Conservation (phyloP, 805 yeast species). For the Nadsonia fulvescens region DNA sequence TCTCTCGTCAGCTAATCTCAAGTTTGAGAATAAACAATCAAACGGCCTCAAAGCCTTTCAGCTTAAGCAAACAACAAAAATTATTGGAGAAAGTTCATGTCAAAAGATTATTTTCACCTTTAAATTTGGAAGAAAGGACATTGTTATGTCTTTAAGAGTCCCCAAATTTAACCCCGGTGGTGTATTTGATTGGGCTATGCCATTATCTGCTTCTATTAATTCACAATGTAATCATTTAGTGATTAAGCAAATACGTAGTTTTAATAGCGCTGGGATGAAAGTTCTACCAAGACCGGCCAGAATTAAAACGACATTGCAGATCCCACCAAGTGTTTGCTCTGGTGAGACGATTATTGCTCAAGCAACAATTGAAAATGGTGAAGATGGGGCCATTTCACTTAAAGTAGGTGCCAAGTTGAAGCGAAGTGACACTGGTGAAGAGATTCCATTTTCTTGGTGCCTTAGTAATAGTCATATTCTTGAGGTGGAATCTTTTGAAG, state of each 20-base stretch:
- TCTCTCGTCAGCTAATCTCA: no score
- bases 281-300: slow-evolving; percentile 17
- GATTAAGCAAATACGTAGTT: no score
- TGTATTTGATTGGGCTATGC: slow-evolving; percentile 2
- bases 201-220: slow-evolving; percentile 7
- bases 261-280: no score
- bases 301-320: slow-evolving; percentile 8
- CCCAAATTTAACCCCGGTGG: slow-evolving; percentile 4
- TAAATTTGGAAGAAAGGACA: slow-evolving; percentile 3
- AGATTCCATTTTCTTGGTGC: slow-evolving; percentile 1
- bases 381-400: slow-evolving; percentile 12
- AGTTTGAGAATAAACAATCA: no score
- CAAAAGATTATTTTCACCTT: slow-evolving; percentile 1
- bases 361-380: slow-evolving; percentile 12
- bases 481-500: slow-evolving; percentile 1
- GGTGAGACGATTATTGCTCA: slow-evolving; percentile 13
- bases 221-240: slow-evolving; percentile 5
- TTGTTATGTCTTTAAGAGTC: slow-evolving; percentile 2
- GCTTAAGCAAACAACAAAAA: neutral
- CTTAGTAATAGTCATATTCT: slow-evolving; percentile 1
- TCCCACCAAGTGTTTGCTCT: slow-evolving; percentile 11
- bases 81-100: neutral
- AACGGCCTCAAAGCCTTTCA: no score
- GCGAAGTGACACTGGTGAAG: slow-evolving; percentile 2
- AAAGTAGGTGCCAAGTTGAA: slow-evolving; percentile 7